Evolutionary conservation across 2,329 filamentous ascomycete genomes (phyloP).

Genomic region (Metarhizium sp.): DNA sequence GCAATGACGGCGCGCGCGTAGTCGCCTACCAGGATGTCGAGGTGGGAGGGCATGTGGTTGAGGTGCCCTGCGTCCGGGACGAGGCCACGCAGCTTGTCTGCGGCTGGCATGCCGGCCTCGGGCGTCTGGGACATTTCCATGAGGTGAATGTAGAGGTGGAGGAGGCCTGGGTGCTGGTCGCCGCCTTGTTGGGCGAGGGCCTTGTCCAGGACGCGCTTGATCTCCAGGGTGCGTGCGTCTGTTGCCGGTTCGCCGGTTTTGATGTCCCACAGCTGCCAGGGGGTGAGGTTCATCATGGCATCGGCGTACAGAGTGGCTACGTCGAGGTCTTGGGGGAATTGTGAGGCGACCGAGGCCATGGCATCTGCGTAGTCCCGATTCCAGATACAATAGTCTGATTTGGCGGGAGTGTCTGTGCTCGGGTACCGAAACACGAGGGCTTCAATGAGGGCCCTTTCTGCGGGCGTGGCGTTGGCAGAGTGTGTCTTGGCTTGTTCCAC

Average conservation of each 20-base stretch:
- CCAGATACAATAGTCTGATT: constrained; percentile 36
- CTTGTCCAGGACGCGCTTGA: constrained; percentile 24
- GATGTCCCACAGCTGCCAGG: constrained; percentile 36
- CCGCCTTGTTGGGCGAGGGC: constrained; percentile 36
- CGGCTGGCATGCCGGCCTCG: constrained; percentile 50
- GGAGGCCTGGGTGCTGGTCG: constrained; percentile 54
- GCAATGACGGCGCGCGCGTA: constrained; percentile 57
- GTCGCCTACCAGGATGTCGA: constrained; percentile 65
- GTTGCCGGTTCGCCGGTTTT: constrained; percentile 21
- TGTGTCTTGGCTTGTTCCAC: constrained; percentile 17
- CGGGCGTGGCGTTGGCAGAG: constrained; percentile 13
- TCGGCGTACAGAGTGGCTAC: constrained; percentile 28
- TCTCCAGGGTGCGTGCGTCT: constrained; percentile 23
- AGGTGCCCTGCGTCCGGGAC: constrained; percentile 63
- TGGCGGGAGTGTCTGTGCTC: constrained; percentile 28
- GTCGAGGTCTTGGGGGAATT: constrained; percentile 30
- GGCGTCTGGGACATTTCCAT: constrained; percentile 67
- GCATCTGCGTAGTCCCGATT: constrained; percentile 25
- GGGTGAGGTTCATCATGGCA: constrained; percentile 38
- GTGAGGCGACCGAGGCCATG: constrained; percentile 27
- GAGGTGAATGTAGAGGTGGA: constrained; percentile 69
- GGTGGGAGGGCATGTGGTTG: constrained; percentile 68
- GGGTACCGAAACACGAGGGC: constrained; percentile 57
- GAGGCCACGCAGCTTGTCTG: constrained; percentile 52
- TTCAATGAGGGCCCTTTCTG: constrained; percentile 52